Base-by-base conservation (phyloP, 345 rosid species). In the Odontarrhena argentea region DNA sequence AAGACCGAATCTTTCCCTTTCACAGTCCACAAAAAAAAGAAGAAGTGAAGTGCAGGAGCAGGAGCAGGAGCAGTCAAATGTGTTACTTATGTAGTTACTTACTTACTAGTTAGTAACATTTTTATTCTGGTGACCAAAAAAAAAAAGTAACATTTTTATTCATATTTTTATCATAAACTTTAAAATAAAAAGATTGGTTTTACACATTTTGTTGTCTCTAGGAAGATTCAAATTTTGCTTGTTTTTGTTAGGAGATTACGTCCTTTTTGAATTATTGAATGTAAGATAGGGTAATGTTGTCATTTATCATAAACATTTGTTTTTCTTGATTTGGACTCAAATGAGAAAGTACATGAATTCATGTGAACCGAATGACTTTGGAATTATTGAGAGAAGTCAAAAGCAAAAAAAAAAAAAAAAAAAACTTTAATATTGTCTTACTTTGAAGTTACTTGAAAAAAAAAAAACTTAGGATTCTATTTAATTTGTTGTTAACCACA, bases 271-370 rank as follows among this genome's bases (percentile, higher is more conserved):
- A 48, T 52, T 24, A 32, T 50, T 51, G 54, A 34, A 50, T 65
- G 76, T 57, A 48, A 55, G 58, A 64, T 72, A 32, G 46, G 71
- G 52, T 42, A 72, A 56, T 63, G 65, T 71, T 71, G 65, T 64
- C 65, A 55, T 63, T 71, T 63, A 18, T 34, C n/a, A 22, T 56
- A 8, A 56, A 49, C 38, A 64, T 64, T 11, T 71, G 70, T 56
- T 56, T 36, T 36, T 35, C 46, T 65, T 65, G 54, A 8, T 50
- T 51, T 51, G 61, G 76, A 42, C 55, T 34, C 36, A 64, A 72
- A 13, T 35, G 66, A 65, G 60, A 43, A 32, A 32, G 60, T 49
- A 14, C 70, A 56, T 64, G 32, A 30, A 18, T 32, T 53, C 7
- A 35, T 71, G 69, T 70, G 62, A 14, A 62, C 34, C 57, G 49